These are phyloP conservation scores for Oidium heveae DNA, from an alignment of 2,329 filamentous ascomycete genomes.

Conservation along the genomic window DNA sequence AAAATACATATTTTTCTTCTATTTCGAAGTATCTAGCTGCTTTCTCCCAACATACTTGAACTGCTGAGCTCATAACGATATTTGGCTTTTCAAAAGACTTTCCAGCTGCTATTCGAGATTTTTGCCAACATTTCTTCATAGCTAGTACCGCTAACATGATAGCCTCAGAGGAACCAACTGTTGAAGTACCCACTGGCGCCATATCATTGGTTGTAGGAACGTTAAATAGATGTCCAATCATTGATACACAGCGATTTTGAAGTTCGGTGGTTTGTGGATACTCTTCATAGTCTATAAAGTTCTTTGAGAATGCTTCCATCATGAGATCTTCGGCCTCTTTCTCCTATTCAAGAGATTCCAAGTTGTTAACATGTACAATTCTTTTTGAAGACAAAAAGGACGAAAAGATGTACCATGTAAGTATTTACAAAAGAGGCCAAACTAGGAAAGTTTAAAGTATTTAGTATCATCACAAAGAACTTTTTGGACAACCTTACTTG, in stretches of 20 bases:
- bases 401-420: conserved; percentile 45
- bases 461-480: conserved; percentile 2
- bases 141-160: conserved; percentile 65
- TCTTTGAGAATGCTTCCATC: conserved; percentile 76
- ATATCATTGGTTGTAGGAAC: conserved; percentile 33
- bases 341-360: conserved; percentile 31
- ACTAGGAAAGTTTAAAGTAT: conserved; percentile 43
- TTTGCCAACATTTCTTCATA: conserved; percentile 91
- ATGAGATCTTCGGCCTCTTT: conserved; percentile 92
- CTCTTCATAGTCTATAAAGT: conserved; percentile 81
- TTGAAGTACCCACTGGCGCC: conserved; percentile 63
- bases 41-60: conserved; percentile 97
- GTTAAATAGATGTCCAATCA: conserved; percentile 79
- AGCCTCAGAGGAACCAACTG: conserved; percentile 71
- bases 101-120: conserved; percentile 57
- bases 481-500: conserved; percentile 25
- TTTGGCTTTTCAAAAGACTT: conserved; percentile 65
- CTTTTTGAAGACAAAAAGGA: too few relatives aligned
- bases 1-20: conserved; percentile 60
- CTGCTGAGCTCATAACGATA: conserved; percentile 84
- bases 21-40: conserved; percentile 73
- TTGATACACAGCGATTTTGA: conserved; percentile 76
- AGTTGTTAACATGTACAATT: too few relatives aligned
- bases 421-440: conserved; percentile 92
- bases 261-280: conserved; percentile 62